phyloP scores from a whole-genome alignment of 345 rosid genomes.

The Eucalyptus regnans region DNA sequence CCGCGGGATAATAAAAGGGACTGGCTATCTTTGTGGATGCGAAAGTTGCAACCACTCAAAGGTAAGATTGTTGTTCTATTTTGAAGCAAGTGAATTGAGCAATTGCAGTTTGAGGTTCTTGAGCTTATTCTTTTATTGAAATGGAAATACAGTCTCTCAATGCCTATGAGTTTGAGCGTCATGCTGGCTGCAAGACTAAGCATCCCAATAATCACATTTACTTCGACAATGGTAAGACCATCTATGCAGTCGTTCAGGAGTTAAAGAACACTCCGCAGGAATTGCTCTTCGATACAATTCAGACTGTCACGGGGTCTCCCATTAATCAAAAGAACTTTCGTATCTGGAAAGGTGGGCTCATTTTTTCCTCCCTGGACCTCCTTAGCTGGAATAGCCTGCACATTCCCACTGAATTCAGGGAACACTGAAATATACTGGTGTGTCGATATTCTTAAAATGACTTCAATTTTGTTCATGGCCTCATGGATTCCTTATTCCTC shows the following conservation, averaged over 20 bases:
- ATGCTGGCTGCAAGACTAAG: conserved; percentile 64
- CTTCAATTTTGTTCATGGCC: background rate
- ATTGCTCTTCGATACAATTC: conserved; percentile 40
- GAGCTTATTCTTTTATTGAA: background rate
- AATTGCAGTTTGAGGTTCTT: background rate
- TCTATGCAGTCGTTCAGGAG: conserved; percentile 59
- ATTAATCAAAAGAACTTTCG: conserved; percentile 50
- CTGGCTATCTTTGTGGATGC: conserved; percentile 54
- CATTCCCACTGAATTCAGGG: background rate
- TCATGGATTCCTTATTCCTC: background rate
- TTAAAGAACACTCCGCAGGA: conserved; percentile 49
- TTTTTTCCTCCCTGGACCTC: background rate
- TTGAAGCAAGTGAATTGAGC: background rate
- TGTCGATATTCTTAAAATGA: background rate
- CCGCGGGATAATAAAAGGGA: conserved; percentile 32
- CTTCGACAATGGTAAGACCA: conserved; percentile 61
- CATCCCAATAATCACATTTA: conserved; percentile 66
- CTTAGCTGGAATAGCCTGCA: background rate
- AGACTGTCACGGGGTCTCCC: conserved; percentile 33
- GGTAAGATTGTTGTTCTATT: conserved; percentile 6
- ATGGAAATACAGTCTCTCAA: conserved; percentile 34
- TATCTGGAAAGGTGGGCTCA: conserved; percentile 36
- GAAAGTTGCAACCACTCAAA: conserved; percentile 33
- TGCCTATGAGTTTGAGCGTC: conserved; percentile 59
- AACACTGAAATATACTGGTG: background rate